These are phyloP conservation scores for Gossypium davidsonii DNA, from an alignment of 441 rosid genomes.

Conservation along the genomic window DNA sequence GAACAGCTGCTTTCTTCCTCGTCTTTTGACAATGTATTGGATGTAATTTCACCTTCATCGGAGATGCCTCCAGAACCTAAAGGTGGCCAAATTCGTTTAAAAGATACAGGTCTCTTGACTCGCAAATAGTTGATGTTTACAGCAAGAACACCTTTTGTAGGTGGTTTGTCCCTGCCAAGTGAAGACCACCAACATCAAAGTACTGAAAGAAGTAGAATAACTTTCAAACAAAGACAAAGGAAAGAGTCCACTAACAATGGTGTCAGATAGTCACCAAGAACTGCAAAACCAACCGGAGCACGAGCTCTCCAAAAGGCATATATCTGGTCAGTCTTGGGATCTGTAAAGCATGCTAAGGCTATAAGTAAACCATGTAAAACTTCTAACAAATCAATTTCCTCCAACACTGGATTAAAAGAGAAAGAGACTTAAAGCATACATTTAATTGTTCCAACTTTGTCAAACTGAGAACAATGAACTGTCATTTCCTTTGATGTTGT, in stretches of 20 bases:
- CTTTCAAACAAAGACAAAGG: slow-evolving; percentile 10
- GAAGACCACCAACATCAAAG: slow-evolving; percentile 20
- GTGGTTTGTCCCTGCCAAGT: slow-evolving; percentile 88
- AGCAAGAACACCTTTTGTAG: slow-evolving; percentile 86
- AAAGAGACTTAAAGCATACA: slow-evolving; percentile 35
- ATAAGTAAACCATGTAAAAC: slow-evolving; percentile 21
- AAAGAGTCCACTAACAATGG: slow-evolving; percentile 57
- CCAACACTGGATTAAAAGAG: neutral
- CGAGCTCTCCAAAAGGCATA: slow-evolving; percentile 88
- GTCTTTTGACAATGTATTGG: slow-evolving; percentile 17
- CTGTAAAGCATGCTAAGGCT: slow-evolving; percentile 39
- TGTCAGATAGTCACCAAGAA: slow-evolving; percentile 89
- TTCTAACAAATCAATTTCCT: neutral
- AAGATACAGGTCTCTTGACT: slow-evolving; percentile 79
- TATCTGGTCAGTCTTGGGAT: slow-evolving; percentile 49
- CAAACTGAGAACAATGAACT: slow-evolving; percentile 76
- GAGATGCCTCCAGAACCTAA: slow-evolving; percentile 35
- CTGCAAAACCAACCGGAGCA: slow-evolving; percentile 95
- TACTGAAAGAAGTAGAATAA: slow-evolving; percentile 9
- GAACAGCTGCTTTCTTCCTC: slow-evolving; percentile 42
- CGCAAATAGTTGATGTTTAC: slow-evolving; percentile 72
- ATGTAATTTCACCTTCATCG: slow-evolving; percentile 22
- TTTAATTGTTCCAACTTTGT: slow-evolving; percentile 77
- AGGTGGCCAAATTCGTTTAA: slow-evolving; percentile 70
- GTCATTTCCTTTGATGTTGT: slow-evolving; percentile 85